phyloP scores from a whole-genome alignment of 129 eudicot species.

The Pulicaria dysenterica region DNA sequence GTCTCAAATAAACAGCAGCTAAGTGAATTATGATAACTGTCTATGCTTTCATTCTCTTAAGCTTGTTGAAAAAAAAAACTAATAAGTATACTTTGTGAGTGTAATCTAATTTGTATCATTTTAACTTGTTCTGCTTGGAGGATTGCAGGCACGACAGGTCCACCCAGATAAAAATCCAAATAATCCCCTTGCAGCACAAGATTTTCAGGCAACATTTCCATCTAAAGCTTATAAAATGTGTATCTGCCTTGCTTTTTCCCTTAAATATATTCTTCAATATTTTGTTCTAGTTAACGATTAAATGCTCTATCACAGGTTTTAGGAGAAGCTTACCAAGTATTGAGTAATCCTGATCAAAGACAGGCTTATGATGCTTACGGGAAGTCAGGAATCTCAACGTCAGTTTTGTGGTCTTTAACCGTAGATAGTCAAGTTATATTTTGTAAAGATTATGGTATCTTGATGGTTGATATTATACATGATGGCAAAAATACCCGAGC shows the following conservation, averaged over 20 bases:
- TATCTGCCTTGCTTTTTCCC: neutral
- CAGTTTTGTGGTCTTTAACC: conserved; percentile 43
- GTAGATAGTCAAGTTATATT: conserved; percentile 1
- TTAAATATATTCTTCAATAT: conserved; percentile 8
- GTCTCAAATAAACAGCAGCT: no score
- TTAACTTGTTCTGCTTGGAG: conserved; percentile 27
- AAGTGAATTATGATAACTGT: neutral
- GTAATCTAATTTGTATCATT: neutral
- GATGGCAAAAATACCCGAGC: no score
- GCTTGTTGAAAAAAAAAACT: neutral
- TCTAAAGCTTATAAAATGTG: neutral
- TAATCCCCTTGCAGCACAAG: conserved; percentile 93
- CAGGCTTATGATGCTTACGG: conserved; percentile 89
- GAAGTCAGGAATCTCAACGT: conserved; percentile 93
- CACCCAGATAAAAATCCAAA: conserved; percentile 98
- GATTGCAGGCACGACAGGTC: conserved; percentile 90
- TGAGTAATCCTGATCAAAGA: conserved; percentile 88
- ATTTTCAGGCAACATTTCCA: conserved; percentile 69
- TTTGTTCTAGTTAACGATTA: conserved; percentile 8
- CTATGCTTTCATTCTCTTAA: neutral
- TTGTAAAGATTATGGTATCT: conserved; percentile 18
- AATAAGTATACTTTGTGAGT: conserved; percentile 8
- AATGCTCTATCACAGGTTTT: conserved; percentile 52
- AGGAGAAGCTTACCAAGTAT: conserved; percentile 98
- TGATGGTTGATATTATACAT: neutral